Evolutionary conservation across 163 green algal genomes (phyloP), one percentile per base, ranked within the genome.

Genomic region (Coccomyxa subellipsoidea): DNA sequence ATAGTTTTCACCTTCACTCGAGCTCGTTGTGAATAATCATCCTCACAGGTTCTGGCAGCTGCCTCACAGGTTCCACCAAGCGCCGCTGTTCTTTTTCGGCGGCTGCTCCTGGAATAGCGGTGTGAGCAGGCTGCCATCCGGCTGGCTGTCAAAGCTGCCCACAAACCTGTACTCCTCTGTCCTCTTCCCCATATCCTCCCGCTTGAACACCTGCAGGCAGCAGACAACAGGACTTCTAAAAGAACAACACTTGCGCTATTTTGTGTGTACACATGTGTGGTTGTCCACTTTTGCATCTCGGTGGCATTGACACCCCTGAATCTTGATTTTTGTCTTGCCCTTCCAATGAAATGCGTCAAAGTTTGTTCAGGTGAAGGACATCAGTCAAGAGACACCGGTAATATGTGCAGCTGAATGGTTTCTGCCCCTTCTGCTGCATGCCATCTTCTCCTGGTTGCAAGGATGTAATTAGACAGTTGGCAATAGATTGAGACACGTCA

Each of bases 111-210:
- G n/a, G 66, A 77, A 82, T 3, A 82, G 54, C 34, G 54, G 32
- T 4, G 78, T 82, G 10, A 82, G 21, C 54, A 76, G 0, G 7
- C 34, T 66, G 6, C 54, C 54, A 35, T 38, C 54, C 35, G 84
- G 84, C 76, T 88, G 66, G 2, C 69, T 31, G 23, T 85, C 81
- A 53, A 84, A 88, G 25, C 7, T 73, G 32, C 69, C 84, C 8
- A 82, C 34, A 31, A 85, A 78, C 81, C 78, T 59, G 69, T 85
- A 88, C 80, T 84, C 80, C 79, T 88, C 84, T 47, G 77, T 10
- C 5, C 37, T 8, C 70, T 81, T 83, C 34, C 69, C 77, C 31
- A 81, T 35, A n/a, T 83, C 69, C 69, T 75, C 70, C 2, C 84
- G 39, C 80, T 85, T 88, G 53, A 73, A 88, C 12, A 85, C 76